These are phyloP conservation scores for Boletus rufocinnamomeus DNA, from an alignment of 768 basidiomycete species.

Conservation along the genomic window DNA sequence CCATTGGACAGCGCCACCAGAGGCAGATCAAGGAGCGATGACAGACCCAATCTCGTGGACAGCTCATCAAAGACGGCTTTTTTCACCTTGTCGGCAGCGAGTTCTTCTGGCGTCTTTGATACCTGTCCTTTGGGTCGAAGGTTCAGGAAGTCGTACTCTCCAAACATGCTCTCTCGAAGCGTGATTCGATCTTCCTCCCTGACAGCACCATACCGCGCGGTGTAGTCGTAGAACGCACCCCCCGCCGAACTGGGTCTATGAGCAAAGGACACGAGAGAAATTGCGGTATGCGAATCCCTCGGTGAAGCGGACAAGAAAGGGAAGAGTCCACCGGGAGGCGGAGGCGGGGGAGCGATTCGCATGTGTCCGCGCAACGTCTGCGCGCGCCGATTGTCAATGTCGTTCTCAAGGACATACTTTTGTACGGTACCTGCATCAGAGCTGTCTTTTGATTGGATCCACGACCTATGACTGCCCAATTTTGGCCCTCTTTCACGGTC, in stretches of 20 bases:
- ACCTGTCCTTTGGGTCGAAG: slow-evolving; percentile 25
- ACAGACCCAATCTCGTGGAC: slow-evolving; percentile 58
- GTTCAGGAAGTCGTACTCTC: slow-evolving; percentile 45
- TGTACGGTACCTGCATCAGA: slow-evolving; percentile 58
- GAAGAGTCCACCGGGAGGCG: slow-evolving; percentile 70
- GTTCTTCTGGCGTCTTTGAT: slow-evolving; percentile 26
- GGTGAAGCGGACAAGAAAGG: slow-evolving; percentile 58
- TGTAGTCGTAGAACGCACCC: slow-evolving; percentile 88
- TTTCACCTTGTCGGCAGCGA: slow-evolving; percentile 28
- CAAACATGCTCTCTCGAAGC: slow-evolving; percentile 68
- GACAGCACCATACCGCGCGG: slow-evolving; percentile 88
- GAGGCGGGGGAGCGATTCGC: slow-evolving; percentile 62
- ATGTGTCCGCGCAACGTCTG: slow-evolving; percentile 75
- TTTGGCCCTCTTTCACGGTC: slow-evolving; percentile 61
- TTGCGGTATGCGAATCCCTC: slow-evolving; percentile 48
- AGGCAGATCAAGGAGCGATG: slow-evolving; percentile 74
- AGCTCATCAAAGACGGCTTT: slow-evolving; percentile 52
- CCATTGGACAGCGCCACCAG: slow-evolving; percentile 87
- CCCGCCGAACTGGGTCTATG: slow-evolving; percentile 57
- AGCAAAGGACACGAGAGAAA: slow-evolving; percentile 67
- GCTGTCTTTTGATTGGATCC: slow-evolving; percentile 62
- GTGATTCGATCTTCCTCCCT: slow-evolving; percentile 83
- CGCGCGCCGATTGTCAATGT: not conserved
- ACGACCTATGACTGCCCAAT: slow-evolving; percentile 75
- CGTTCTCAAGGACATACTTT: not conserved